Evolutionary conservation across 306 rosid species (phyloP).

Genomic region (Prosopis cineraria): DNA sequence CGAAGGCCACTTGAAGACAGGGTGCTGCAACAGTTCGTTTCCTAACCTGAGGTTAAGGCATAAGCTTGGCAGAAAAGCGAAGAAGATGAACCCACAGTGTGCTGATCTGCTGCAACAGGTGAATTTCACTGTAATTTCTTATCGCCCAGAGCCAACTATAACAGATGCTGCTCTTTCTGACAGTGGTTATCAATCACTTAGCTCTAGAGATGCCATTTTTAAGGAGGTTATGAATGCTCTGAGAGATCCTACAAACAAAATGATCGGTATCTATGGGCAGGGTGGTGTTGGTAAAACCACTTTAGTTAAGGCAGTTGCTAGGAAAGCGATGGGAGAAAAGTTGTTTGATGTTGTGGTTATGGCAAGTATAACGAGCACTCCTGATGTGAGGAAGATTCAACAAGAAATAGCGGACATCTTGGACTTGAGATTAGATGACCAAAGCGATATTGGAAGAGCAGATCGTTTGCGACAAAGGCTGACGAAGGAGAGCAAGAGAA

Average conservation of each 20-base stretch:
- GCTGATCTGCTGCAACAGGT: neutral
- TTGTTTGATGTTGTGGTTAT: constrained; percentile 8
- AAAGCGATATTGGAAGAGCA: neutral
- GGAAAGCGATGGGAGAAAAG: neutral
- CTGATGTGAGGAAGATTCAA: constrained; percentile 24
- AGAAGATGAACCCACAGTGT: neutral
- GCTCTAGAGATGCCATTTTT: neutral
- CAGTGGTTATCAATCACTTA: neutral
- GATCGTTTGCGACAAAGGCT: neutral
- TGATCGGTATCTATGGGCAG: neutral
- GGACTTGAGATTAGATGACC: neutral
- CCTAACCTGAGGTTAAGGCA: neutral
- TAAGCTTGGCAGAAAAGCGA: neutral
- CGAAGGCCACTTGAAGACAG: neutral
- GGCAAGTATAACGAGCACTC: neutral
- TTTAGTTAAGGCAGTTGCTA: constrained; percentile 23
- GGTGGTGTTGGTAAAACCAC: constrained; percentile 41
- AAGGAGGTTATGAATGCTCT: neutral
- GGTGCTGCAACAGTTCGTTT: neutral
- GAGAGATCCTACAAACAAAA: neutral
- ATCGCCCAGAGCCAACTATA: neutral
- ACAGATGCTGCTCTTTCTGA: neutral
- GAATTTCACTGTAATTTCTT: neutral
- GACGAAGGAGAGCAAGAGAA: neutral
- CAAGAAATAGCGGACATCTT: neutral